phyloP scores from a whole-genome alignment of 208 protist species.

The Crithidia acanthocephali region DNA sequence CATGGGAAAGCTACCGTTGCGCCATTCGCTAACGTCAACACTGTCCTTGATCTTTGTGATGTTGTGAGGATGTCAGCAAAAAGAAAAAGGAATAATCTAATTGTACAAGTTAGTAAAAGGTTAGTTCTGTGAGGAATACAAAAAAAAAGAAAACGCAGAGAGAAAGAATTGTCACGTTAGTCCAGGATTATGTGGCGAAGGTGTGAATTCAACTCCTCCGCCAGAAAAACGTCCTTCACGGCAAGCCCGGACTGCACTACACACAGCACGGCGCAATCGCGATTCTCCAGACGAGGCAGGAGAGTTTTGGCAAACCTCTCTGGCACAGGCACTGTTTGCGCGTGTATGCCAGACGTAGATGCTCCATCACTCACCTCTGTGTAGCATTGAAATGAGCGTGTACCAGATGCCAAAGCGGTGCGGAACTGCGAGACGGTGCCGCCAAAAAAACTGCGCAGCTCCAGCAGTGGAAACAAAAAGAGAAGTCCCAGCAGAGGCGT shows the following conservation, averaged over 20 bases:
- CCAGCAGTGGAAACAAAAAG: slow-evolving; percentile 10
- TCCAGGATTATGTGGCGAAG: neutral
- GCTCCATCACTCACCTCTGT: neutral
- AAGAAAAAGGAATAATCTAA: too few species aligned
- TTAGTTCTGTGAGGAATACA: too few species aligned
- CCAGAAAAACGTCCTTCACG: slow-evolving; percentile 7
- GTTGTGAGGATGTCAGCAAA: too few species aligned
- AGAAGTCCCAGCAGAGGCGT: slow-evolving; percentile 18
- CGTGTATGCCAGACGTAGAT: neutral
- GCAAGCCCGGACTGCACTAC: slow-evolving; percentile 2
- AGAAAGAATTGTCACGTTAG: neutral
- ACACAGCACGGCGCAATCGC: slow-evolving; percentile 4
- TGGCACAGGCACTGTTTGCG: slow-evolving; percentile 1
- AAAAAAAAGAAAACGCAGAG: too few species aligned
- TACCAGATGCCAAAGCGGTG: neutral
- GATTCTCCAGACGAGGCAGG: neutral
- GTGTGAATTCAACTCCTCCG: slow-evolving; percentile 5
- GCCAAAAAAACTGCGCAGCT: slow-evolving; percentile 14
- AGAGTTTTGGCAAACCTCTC: neutral
- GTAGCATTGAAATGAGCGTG: slow-evolving; percentile 1
- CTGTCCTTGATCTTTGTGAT: too few species aligned
- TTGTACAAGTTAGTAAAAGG: too few species aligned
- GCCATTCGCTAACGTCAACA: too few species aligned
- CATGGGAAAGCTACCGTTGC: too few species aligned
- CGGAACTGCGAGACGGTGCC: neutral